Evolutionary conservation across 2,329 filamentous ascomycete genomes (phyloP).

Genomic region (Ceratocystis huliohia): DNA sequence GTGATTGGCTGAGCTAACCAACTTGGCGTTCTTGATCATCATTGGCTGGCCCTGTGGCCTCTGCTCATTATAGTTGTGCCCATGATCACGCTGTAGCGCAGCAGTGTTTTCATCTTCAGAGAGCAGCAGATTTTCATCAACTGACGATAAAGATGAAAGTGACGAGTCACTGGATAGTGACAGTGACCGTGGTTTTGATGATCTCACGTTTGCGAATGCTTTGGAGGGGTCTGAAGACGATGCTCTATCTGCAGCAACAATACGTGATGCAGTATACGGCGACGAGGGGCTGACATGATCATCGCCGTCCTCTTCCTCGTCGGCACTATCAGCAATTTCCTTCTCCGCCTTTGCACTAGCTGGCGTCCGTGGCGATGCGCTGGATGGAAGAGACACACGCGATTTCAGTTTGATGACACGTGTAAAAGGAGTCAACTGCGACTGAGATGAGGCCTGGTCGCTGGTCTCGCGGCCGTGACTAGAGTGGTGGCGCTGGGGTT

Average conservation of each 20-base stretch:
- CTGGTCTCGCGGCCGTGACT: neutral
- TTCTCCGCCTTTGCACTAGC: neutral
- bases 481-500: neutral
- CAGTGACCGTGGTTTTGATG: constrained; percentile 1
- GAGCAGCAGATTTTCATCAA: constrained; percentile 14
- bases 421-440: neutral
- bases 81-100: neutral
- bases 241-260: neutral
- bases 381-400: neutral
- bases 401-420: constrained; percentile 11
- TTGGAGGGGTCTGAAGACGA: neutral
- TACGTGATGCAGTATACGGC: constrained; percentile 1
- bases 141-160: constrained; percentile 19
- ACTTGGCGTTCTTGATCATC: constrained; percentile 10
- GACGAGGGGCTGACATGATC: neutral
- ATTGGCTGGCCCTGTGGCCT: constrained; percentile 17
- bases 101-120: constrained; percentile 12
- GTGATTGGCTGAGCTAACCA: constrained; percentile 15
- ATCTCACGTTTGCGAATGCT: neutral
- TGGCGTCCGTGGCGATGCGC: neutral
- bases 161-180: constrained; percentile 20
- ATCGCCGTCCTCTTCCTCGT: constrained; percentile 1
- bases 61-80: neutral
- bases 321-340: neutral
- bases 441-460: neutral